Conservation (phyloP, 2,329 filamentous ascomycete genomes). For the Ophiostoma triangulosporum region DNA sequence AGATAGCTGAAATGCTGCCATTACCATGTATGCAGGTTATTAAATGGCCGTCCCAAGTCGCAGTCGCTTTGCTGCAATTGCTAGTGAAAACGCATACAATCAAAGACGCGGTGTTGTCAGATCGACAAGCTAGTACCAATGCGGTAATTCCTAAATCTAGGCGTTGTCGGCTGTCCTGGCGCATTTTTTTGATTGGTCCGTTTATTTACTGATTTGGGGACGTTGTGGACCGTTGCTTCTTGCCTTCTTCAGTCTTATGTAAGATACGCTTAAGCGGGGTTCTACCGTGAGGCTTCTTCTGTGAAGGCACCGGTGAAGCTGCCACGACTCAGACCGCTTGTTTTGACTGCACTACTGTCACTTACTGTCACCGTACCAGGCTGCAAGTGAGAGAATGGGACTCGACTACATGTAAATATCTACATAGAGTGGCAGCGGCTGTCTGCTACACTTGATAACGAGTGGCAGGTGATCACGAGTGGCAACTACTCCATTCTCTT, state of each 20-base stretch:
- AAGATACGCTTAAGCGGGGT: not conserved
- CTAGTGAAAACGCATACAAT: not conserved
- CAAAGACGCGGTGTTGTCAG: not conserved
- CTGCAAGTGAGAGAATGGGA: no score
- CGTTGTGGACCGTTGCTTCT: slow-evolving; percentile 1
- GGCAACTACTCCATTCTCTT: not conserved
- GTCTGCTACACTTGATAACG: no score
- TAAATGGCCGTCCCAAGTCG: not conserved
- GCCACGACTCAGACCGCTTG: no score
- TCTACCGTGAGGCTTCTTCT: no score
- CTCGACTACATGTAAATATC: no score
- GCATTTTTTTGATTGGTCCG: not conserved
- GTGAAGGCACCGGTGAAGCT: not conserved
- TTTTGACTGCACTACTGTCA: no score
- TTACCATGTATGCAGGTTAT: not conserved
- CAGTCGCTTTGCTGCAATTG: not conserved
- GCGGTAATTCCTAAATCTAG: not conserved
- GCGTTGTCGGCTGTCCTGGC: not conserved
- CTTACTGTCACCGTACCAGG: no score
- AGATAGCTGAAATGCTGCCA: not conserved
- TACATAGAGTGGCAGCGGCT: no score
- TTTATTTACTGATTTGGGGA: slow-evolving; percentile 6
- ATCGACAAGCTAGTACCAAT: not conserved
- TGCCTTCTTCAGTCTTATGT: not conserved
- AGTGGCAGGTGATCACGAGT: not conserved